Evolutionary conservation across 768 basidiomycete genomes (phyloP), one percentile per base, ranked within the genome.

Genomic region (Suillus hirtellus): DNA sequence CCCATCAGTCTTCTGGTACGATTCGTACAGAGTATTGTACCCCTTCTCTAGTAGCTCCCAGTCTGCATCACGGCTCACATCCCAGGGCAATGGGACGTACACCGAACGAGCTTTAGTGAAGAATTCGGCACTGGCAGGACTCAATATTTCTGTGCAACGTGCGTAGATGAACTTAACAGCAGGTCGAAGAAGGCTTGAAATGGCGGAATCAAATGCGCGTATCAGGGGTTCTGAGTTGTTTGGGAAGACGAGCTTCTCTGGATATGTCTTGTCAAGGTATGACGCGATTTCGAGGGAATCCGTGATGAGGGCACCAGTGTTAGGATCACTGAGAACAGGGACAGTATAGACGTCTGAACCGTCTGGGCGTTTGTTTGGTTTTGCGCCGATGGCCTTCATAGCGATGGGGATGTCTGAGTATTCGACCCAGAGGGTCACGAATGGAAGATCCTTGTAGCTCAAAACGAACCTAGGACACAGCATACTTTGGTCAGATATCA

Each of bases 61-160:
- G 52, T 76, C 72, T 9, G 58, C 72, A 7, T 71, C 71, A 15
- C 75, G 68, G 55, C 64, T 70, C 15, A 78, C 76, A 35, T 82
- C 80, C 59, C 86, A 64, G 15, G 70, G 68, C 46, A 64, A 71
- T 5, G 79, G 79, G 52, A 78, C 71, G 2, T 9, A n/a, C 2
- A 17, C 61, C 61, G 77, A 75, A 42, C 80, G 70, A 3, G 77
- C 79, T 21, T 62, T 55, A 24, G 77, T 66, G 65, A 81, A 85
- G 69, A 78, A 79, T 31, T 69, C 73, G 46, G 65, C 63, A 62
- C 80, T 82, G 46, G 63, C 64, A 6, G 75, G 70, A 40, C 72
- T 76, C 63, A 84, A 64, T 44, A 73, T 64, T n/a, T 69, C 54
- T 11, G 69, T 65, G 1, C 67, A 38, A 19, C 74, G 72, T 37